Evolutionary conservation across 164 flowering plant genomes (phyloP).

Genomic region (Kalanchoe fedtschenkoi): DNA sequence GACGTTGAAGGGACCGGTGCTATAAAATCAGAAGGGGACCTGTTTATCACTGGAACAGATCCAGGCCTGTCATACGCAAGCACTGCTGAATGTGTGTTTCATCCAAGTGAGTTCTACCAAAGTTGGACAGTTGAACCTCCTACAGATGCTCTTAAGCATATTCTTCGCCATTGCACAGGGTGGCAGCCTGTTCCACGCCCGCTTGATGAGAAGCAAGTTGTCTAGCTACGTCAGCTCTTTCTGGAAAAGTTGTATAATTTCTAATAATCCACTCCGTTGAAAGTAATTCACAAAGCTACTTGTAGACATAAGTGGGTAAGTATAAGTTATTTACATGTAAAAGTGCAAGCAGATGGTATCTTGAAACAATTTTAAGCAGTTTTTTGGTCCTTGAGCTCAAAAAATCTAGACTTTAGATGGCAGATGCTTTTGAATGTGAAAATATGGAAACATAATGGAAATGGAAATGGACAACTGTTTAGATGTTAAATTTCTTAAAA

Average conservation of each 20-base stretch:
- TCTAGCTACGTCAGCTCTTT: not conserved
- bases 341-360: not conserved
- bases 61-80: conserved; percentile 17
- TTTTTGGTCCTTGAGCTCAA: not conserved
- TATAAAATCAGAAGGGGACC: conserved; percentile 58
- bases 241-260: not conserved
- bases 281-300: not conserved
- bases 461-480: too few species aligned
- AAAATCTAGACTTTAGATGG: too few species aligned
- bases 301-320: not conserved
- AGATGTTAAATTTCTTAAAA: too few species aligned
- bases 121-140: conserved; percentile 51
- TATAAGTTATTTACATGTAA: not conserved
- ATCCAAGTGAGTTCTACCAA: conserved; percentile 46
- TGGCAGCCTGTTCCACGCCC: conserved; percentile 43
- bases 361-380: not conserved
- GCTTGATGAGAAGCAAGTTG: conserved; percentile 12
- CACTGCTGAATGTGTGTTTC: conserved; percentile 21
- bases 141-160: conserved; percentile 28
- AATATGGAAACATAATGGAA: too few species aligned
- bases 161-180: conserved; percentile 41
- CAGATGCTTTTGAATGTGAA: too few species aligned
- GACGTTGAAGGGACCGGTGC: conserved; percentile 30
- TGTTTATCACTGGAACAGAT: conserved; percentile 36
- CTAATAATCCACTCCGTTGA: not conserved